Evolutionary conservation across 2,329 filamentous ascomycete genomes (phyloP).

Genomic region (Aspergillus caelatus): DNA sequence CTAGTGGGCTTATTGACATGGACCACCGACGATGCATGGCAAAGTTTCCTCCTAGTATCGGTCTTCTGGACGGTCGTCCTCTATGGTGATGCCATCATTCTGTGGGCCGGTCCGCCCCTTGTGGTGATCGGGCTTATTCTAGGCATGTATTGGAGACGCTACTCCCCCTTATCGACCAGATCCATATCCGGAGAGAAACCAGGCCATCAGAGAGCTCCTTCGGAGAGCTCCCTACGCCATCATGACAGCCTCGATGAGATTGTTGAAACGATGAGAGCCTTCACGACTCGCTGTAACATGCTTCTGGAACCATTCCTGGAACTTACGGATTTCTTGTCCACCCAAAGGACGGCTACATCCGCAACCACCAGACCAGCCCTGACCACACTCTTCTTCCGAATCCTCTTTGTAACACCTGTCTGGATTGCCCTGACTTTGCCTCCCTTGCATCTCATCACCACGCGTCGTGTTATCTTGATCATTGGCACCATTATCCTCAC

Average conservation of each 20-base stretch:
- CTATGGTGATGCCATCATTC: slow-evolving; percentile 82
- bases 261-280: slow-evolving; percentile 85
- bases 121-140: slow-evolving; percentile 78
- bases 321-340: slow-evolving; percentile 90
- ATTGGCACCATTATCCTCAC: slow-evolving; percentile 85
- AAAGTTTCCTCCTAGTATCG: slow-evolving; percentile 87
- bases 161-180: slow-evolving; percentile 86
- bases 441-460: slow-evolving; percentile 82
- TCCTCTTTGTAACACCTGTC: slow-evolving; percentile 82
- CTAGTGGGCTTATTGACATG: slow-evolving; percentile 85
- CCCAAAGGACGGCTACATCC: slow-evolving; percentile 84
- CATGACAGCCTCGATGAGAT: slow-evolving; percentile 98
- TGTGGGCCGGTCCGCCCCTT: slow-evolving; percentile 80
- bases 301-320: slow-evolving; percentile 85
- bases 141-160: slow-evolving; percentile 90
- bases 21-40: slow-evolving; percentile 93
- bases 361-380: slow-evolving; percentile 89
- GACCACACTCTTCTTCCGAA: slow-evolving; percentile 84
- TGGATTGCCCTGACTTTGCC: slow-evolving; percentile 85
- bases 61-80: slow-evolving; percentile 83
- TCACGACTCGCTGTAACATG: slow-evolving; percentile 90
- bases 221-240: slow-evolving; percentile 71
- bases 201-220: slow-evolving; percentile 51
- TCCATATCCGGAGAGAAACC: slow-evolving; percentile 71
- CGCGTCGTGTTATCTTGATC: slow-evolving; percentile 78